Conservation (phyloP, 2,329 filamentous ascomycete genomes). For the Trichoderma afroharzianum region DNA sequence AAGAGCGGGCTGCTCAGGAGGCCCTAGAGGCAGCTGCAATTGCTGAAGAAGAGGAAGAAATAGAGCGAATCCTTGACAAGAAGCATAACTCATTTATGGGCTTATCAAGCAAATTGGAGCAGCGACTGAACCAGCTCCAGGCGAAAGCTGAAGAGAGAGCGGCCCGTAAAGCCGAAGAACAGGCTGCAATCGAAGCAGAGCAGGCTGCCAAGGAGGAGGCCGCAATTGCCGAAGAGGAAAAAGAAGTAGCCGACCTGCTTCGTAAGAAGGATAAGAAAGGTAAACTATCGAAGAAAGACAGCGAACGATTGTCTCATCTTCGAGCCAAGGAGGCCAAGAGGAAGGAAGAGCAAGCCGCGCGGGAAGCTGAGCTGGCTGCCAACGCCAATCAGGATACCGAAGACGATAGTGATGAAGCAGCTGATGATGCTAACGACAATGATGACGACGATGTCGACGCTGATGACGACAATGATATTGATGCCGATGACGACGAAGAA, state of each 20-base stretch:
- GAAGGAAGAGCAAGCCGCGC: slow-evolving; percentile 18
- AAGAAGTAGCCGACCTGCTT: background rate
- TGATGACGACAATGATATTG: slow-evolving; percentile 27
- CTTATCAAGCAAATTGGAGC: slow-evolving; percentile 17
- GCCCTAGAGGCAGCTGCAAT: slow-evolving; percentile 18
- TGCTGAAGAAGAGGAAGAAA: slow-evolving; percentile 36
- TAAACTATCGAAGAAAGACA: slow-evolving; percentile 7
- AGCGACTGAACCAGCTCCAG: background rate
- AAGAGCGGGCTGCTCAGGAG: slow-evolving; percentile 9
- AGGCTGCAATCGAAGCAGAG: slow-evolving; percentile 12
- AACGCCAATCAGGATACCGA: slow-evolving; percentile 1
- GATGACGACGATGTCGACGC: slow-evolving; percentile 22
- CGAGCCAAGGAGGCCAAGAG: background rate
- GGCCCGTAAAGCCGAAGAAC: slow-evolving; percentile 26
- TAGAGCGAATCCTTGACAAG: slow-evolving; percentile 43
- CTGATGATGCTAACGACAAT: slow-evolving; percentile 31
- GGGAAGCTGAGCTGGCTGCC: slow-evolving; percentile 14
- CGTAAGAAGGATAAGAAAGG: slow-evolving; percentile 10
- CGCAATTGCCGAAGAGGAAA: slow-evolving; percentile 12
- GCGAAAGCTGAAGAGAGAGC: slow-evolving; percentile 20
- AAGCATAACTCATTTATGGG: slow-evolving; percentile 38
- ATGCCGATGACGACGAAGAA: slow-evolving; percentile 23
- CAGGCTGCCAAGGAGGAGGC: slow-evolving; percentile 18
- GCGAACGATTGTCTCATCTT: slow-evolving; percentile 1
- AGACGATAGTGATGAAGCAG: slow-evolving; percentile 4